Base-by-base conservation (phyloP, 1,139 yeast species). In the Pichia terricola region DNA sequence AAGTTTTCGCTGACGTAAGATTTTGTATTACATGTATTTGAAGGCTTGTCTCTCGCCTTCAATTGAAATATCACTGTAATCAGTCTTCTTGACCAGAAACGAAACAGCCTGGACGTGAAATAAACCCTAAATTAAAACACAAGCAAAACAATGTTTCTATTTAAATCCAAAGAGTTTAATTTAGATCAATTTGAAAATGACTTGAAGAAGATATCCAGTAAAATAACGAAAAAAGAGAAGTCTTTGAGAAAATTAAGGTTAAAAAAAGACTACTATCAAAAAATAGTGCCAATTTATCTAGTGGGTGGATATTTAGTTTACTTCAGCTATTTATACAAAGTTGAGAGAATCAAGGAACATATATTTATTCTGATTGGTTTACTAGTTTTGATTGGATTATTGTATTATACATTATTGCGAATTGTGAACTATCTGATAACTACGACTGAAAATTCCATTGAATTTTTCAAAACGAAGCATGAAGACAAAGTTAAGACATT, bases 401-500 rank as follows among this genome's bases (percentile, higher is more conserved):
- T 64, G 22, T 53, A 63, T 7, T 53, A 53, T 38, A 33, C 59
- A 32, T 41, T 68, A 28, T 55, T 54, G 27, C 46, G 50, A 32
- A 37, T 62, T 4, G 67, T 65, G 47, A 48, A 49, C 47, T 64
- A 53, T 51, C 55, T 49, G 48, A 53, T 61, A 3, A 38, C 45
- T 26, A 47, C 49, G 31, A 51, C 52, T 33, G 50, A 57, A 44
- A 44, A 45, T 30, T 35, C 57, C 33, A 58, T 75, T 47, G 64
- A 65, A 43, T 50, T 55, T 7, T 64, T 81, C 49, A 69, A 70
- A 51, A 66, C 68, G 35, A 65, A 70, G 45, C 94, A 84, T 51
- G 67, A 69, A 47, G 68, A 67, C 31, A 81, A 82, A 61, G 72
- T 89, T 41, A 81, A 79, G 25, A 88, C 83, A 47, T 69, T 89